These are phyloP conservation scores for Arachis stenosperma DNA, from an alignment of 306 rosid genomes.

Conservation along the genomic window DNA sequence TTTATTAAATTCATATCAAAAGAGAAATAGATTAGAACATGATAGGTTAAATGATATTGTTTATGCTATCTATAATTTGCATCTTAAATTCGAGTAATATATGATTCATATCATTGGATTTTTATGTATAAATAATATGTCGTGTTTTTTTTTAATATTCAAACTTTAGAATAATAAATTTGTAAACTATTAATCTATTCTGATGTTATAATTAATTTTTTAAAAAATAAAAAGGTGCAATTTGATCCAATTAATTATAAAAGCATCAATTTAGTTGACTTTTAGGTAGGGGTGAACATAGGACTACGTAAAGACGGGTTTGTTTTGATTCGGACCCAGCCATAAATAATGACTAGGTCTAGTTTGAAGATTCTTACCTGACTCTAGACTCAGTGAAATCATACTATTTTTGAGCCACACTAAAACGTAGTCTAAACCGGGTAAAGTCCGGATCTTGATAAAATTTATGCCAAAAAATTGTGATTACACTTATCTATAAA, in stretches of 20 bases:
- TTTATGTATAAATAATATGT: no score
- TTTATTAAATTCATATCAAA: background rate
- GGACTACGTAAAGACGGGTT: no score
- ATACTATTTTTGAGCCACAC: no score
- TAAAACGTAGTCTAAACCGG: no score
- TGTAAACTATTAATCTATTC: background rate
- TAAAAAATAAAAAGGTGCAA: background rate
- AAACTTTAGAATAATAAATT: background rate
- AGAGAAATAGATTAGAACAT: background rate
- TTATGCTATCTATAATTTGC: background rate
- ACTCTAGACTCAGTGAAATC: no score
- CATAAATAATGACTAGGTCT: no score
- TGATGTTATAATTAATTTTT: background rate
- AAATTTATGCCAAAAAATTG: no score
- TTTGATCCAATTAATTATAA: background rate
- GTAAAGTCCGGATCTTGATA: no score
- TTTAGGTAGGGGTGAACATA: background rate
- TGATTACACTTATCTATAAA: no score
- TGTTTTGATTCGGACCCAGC: no score
- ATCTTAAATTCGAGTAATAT: background rate
- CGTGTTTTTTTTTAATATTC: background rate
- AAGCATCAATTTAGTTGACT: background rate
- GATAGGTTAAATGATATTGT: background rate
- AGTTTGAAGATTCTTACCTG: no score
- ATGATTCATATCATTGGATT: background rate